Conservation (phyloP, 345 rosid species). For the Psidium friedrichsthalianum region DNA sequence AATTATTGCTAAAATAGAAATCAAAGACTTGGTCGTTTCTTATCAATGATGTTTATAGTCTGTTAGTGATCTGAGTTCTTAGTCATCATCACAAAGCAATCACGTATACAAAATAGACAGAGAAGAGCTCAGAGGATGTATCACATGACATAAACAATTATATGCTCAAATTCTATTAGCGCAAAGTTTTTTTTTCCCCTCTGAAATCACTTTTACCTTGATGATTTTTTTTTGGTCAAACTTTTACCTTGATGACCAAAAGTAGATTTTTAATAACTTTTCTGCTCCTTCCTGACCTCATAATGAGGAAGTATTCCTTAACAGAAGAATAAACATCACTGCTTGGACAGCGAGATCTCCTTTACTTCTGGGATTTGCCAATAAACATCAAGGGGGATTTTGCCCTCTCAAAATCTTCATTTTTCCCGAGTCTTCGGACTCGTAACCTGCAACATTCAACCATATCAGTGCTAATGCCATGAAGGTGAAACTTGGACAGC, state of each 20-base stretch:
- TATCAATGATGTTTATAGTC: no score
- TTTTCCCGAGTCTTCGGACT: no score
- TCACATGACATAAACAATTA: neutral
- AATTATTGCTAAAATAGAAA: no score
- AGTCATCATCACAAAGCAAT: neutral
- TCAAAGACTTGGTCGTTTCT: no score
- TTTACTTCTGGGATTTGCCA: neutral
- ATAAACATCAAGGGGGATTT: no score
- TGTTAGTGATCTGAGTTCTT: no score
- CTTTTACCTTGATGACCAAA: neutral
- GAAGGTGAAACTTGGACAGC: neutral
- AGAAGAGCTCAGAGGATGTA: neutral
- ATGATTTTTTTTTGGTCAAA: no score
- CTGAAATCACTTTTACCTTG: neutral
- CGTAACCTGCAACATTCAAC: neutral
- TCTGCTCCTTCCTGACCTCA: neutral
- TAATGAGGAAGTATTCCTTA: neutral
- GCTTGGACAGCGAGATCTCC: neutral
- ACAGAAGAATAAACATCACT: neutral
- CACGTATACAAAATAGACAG: neutral
- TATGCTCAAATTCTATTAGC: neutral
- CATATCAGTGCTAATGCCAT: neutral
- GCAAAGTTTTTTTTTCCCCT: neutral
- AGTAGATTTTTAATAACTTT: neutral
- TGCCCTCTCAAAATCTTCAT: no score